Base-by-base conservation (phyloP, 352 stramenopile species). In the Pythium biforme region DNA sequence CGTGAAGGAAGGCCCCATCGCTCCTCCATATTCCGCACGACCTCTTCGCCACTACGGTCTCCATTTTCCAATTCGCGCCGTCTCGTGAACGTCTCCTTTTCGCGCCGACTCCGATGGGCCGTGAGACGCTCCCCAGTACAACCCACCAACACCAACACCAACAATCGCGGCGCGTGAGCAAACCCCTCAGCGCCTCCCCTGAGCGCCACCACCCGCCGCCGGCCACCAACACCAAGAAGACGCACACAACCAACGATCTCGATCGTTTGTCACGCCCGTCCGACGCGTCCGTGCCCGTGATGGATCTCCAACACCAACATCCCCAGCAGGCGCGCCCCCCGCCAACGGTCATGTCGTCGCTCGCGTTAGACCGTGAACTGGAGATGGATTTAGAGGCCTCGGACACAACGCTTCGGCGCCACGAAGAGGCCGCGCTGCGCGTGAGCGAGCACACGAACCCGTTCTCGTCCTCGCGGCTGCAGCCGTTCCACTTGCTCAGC, bases 371-470 rank as follows among this genome's bases (percentile, higher is more conserved):
- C 46, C 53, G 50, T 25, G 61, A 66, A 49, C 49, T 72, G 2
- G 66, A 68, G 34, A 60, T 72, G 49, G 66, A 72, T 23, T 7
- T 65, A 15, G 48, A 62, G 22, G 59, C 45, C 23, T 64, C 54
- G 22, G 54, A 60, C 51, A 58, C 59, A 40, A 66, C 64, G 22
- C 10, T 59, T 11, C 52, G 50, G 22, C 64, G 53, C 33, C 51
- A 62, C 37, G 64, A 71, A 27, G 64, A 71, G 17, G 57, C 33
- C 8, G 58, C 57, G 26, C 46, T 71, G 51, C 64, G 58, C 55
- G 66, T 57, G 40, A 65, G 59, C 50, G 66, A 68, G 54, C 59
- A 68, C 54, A 40, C 61, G 27, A 66, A 70, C 25, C 64, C 64
- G 43, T 72, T 72, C 51, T 61, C 49, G 23, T 47, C 47, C 11